These are phyloP conservation scores for Penicillium turbatum DNA, from an alignment of 495 filamentous ascomycete genomes.

Conservation along the genomic window DNA sequence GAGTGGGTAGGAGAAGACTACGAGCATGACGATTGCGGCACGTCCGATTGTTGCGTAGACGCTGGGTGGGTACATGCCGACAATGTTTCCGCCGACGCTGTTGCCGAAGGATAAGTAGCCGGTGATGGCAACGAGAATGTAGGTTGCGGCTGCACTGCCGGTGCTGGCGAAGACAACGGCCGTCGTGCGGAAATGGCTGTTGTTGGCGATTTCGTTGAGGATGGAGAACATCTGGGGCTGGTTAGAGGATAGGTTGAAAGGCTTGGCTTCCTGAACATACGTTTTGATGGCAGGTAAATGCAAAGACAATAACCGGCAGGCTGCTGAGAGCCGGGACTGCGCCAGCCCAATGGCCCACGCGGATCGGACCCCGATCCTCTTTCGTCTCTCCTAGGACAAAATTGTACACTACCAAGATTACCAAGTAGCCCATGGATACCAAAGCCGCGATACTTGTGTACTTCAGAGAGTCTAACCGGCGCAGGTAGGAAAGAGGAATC, in stretches of 20 bases:
- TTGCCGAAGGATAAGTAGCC: conserved; percentile 94
- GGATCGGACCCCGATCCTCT: conserved; percentile 65
- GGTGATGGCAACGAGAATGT: conserved; percentile 87
- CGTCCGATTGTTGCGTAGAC: conserved; percentile 85
- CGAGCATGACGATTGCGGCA: conserved; percentile 91
- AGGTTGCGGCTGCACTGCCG: conserved; percentile 72
- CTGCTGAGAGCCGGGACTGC: conserved; percentile 73
- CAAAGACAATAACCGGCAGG: conserved; percentile 93
- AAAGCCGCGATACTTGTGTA: conserved; percentile 93
- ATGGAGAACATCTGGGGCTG: conserved; percentile 91
- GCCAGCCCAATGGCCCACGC: conserved; percentile 71
- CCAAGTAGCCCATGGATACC: conserved; percentile 88
- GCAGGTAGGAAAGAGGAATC: conserved; percentile 88
- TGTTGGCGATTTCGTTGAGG: conserved; percentile 87
- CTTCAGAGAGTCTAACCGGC: conserved; percentile 88
- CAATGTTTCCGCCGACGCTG: conserved; percentile 83
- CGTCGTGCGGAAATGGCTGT: conserved; percentile 76
- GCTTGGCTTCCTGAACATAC: conserved; percentile 43
- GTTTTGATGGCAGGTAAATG: conserved; percentile 98
- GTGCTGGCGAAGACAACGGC: conserved; percentile 77
- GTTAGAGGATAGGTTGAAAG: conserved; percentile 7
- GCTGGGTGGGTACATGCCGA: conserved; percentile 83
- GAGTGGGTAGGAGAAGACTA: conserved; percentile 94
- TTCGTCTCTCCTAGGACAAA: conserved; percentile 75
- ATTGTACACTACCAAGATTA: conserved; percentile 87